Conservation (phyloP, 2,329 filamentous ascomycete species). For the Nemania sp. region DNA sequence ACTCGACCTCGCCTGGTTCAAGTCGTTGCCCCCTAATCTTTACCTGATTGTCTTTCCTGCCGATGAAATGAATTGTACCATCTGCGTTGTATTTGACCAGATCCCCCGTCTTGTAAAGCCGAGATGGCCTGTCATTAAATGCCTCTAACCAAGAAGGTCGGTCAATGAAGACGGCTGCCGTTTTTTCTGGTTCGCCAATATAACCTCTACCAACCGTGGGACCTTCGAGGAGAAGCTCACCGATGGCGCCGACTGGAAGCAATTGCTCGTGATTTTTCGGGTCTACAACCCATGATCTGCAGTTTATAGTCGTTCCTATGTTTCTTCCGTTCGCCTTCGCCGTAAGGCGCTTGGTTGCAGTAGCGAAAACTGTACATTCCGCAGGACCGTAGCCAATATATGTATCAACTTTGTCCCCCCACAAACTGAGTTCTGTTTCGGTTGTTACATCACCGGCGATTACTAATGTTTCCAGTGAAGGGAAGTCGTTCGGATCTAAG, state of each 20-base stretch:
- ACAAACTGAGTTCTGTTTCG: conserved; percentile 36
- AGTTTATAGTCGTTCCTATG: conserved; percentile 4
- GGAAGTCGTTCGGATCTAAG: conserved; percentile 41
- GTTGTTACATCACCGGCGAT: conserved; percentile 44
- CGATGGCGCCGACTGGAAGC: conserved; percentile 19
- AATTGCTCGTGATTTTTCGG: conserved; percentile 13
- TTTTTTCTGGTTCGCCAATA: conserved; percentile 18
- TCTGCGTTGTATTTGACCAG: conserved; percentile 6
- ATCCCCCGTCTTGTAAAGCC: conserved; percentile 12
- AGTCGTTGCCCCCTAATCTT: conserved; percentile 10
- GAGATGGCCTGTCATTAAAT: neutral
- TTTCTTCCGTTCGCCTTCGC: conserved; percentile 1
- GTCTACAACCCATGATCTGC: conserved; percentile 29
- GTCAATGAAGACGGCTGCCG: conserved; percentile 21
- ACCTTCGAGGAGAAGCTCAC: conserved; percentile 32
- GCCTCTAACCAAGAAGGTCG: neutral
- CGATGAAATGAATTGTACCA: conserved; percentile 4
- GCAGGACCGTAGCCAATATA: conserved; percentile 45
- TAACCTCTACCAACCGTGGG: conserved; percentile 22
- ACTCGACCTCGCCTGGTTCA: conserved; percentile 6
- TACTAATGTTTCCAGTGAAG: conserved; percentile 44
- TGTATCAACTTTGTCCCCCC: conserved; percentile 39
- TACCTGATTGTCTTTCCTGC: conserved; percentile 11
- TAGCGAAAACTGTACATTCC: conserved; percentile 29
- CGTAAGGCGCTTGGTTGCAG: neutral